Percentiles rank a stretch among this genome's conserved stretches.
phyloP scores from a whole-genome alignment of 1,139 yeast genomes.

The Geotrichum europaeum region DNA sequence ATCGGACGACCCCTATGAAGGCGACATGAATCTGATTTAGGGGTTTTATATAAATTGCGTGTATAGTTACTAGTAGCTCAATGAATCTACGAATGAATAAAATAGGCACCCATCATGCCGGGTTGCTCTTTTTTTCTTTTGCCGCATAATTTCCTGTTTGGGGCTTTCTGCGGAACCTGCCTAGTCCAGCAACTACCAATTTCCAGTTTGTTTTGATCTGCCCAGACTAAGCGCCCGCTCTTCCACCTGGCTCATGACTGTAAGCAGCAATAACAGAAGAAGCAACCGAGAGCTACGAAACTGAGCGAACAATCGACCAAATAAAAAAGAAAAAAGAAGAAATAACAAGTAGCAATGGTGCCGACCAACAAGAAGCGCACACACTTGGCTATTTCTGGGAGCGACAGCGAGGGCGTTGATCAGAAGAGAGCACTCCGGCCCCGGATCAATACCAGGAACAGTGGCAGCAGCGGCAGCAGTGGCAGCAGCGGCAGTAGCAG shows the following conservation, averaged over 20 bases:
- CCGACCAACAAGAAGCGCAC: not conserved
- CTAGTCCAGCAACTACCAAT: not conserved
- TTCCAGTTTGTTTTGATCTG: not conserved
- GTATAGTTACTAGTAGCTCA: not conserved
- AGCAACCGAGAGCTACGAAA: not conserved
- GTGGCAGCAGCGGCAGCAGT: not conserved
- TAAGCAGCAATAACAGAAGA: not conserved
- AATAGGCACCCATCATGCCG: too few species aligned
- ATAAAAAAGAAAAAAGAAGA: not conserved
- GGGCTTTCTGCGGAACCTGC: not conserved
- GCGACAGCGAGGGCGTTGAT: not conserved
- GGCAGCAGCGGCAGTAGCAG: not conserved
- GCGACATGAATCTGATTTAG: conserved; percentile 14
- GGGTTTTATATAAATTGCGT: not conserved
- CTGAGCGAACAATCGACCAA: not conserved
- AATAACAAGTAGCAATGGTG: not conserved
- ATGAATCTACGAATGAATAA: not conserved
- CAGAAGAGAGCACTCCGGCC: not conserved
- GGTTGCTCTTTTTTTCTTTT: too few species aligned
- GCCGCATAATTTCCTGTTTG: too few species aligned
- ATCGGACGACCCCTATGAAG: conserved; percentile 9
- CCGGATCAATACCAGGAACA: not conserved
- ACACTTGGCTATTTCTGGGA: not conserved
- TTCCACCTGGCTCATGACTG: not conserved
- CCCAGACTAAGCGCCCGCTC: not conserved